These are phyloP conservation scores for Erodium moschatum DNA, from an alignment of 441 rosid genomes.

Conservation along the genomic window DNA sequence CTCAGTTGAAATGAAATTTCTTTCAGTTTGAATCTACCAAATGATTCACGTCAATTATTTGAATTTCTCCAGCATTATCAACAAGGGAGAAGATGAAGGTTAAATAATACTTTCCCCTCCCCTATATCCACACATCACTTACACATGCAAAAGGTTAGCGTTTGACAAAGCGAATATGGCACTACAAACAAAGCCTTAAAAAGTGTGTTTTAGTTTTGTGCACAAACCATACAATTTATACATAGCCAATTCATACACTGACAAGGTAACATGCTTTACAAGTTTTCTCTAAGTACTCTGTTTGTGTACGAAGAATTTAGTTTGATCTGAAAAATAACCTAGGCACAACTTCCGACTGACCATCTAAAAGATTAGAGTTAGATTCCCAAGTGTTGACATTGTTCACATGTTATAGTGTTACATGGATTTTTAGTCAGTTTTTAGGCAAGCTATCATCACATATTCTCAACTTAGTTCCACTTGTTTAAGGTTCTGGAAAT, in stretches of 20 bases:
- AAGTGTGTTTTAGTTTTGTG: neutral
- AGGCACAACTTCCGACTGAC: neutral
- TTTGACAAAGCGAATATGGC: neutral
- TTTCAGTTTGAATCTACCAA: neutral
- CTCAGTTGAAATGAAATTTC: neutral
- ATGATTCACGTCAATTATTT: neutral
- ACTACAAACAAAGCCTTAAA: neutral
- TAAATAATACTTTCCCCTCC: no score
- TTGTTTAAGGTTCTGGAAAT: neutral
- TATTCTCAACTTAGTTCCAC: slow-evolving; percentile 4
- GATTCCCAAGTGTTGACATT: neutral
- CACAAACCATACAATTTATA: neutral
- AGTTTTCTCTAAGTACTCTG: neutral
- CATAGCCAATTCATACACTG: neutral
- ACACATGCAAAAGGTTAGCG: neutral
- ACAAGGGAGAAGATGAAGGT: neutral
- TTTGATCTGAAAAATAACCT: neutral
- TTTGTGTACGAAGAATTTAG: neutral
- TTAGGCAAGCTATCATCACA: neutral
- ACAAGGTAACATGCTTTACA: neutral
- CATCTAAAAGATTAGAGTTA: neutral
- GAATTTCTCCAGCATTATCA: neutral
- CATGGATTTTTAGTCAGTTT: neutral
- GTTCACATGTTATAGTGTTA: neutral
- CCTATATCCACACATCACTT: neutral